A percentile compares a stretch with the other conserved stretches of the same genome.
These are phyloP conservation scores for Xylariaceae sp. DNA, from an alignment of 2,329 filamentous ascomycete genomes.

Conservation along the genomic window DNA sequence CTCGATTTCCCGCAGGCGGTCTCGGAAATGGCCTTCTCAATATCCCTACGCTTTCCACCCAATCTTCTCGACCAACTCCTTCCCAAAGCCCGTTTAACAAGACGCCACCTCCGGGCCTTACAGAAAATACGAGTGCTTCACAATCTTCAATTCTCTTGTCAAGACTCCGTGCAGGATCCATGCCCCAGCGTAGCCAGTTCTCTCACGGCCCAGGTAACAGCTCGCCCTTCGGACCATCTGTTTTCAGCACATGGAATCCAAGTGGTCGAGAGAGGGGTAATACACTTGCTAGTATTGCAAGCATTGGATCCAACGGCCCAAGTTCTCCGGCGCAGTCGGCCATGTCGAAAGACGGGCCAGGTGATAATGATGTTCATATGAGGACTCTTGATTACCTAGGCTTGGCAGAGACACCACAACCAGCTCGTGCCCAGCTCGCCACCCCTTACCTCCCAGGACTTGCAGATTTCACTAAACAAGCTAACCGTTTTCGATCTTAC, in stretches of 20 bases:
- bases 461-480: conserved; percentile 76
- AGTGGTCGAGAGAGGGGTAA: conserved; percentile 78
- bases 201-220: conserved; percentile 58
- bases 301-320: conserved; percentile 88
- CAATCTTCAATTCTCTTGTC: conserved; percentile 79
- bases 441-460: conserved; percentile 79
- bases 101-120: conserved; percentile 64
- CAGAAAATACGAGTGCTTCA: conserved; percentile 53
- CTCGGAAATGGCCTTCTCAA: conserved; percentile 65
- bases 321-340: conserved; percentile 86
- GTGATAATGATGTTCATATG: conserved; percentile 85
- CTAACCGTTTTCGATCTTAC: conserved; percentile 92
- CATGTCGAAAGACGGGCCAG: conserved; percentile 83
- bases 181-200: conserved; percentile 85
- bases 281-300: conserved; percentile 82
- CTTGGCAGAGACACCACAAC: conserved; percentile 90
- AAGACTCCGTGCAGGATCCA: conserved; percentile 87
- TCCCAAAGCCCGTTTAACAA: conserved; percentile 89
- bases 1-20: conserved; percentile 83
- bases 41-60: conserved; percentile 67
- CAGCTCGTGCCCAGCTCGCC: conserved; percentile 74
- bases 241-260: conserved; percentile 88
- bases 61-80: conserved; percentile 84
- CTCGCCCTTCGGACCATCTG: conserved; percentile 83
- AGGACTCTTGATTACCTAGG: conserved; percentile 95